A percentile compares a stretch with the other conserved stretches of the same genome.
Evolutionary conservation across 2,329 filamentous ascomycete genomes (phyloP).

Genomic region (Colletotrichum lindemuthianum): DNA sequence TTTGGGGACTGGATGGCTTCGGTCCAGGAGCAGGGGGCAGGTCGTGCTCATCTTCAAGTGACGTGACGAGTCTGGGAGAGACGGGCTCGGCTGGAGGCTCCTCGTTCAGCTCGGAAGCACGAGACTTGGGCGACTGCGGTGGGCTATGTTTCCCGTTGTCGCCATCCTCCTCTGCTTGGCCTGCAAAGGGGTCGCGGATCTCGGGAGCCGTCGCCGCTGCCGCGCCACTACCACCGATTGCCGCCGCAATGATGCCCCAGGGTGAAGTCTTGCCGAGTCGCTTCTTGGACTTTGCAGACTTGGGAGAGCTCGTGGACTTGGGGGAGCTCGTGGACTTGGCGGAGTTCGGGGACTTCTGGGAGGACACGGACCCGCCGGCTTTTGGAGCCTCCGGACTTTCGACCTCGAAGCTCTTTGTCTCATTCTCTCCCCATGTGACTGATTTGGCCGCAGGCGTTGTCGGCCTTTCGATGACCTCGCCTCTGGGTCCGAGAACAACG

Average conservation of each 20-base stretch:
- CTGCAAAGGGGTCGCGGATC: constrained; percentile 32
- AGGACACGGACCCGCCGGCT: constrained; percentile 43
- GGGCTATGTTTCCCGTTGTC: constrained; percentile 17
- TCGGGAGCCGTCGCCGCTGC: constrained; percentile 44
- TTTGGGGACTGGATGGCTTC: constrained; percentile 61
- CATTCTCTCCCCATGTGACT: constrained; percentile 73
- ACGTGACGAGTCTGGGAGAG: constrained; percentile 33
- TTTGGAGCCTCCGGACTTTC: constrained; percentile 63
- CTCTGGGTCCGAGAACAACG: constrained; percentile 51
- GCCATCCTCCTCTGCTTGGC: constrained; percentile 32
- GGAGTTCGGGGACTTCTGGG: constrained; percentile 31
- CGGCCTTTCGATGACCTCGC: constrained; percentile 54
- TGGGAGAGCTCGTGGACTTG: constrained; percentile 35
- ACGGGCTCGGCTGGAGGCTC: neutral
- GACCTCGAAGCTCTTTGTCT: constrained; percentile 71
- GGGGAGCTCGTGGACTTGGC: constrained; percentile 31
- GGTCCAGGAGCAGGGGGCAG: constrained; percentile 65
- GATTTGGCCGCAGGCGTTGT: constrained; percentile 62
- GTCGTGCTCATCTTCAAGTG: constrained; percentile 52
- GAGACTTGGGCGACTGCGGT: constrained; percentile 38
- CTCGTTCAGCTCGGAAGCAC: constrained; percentile 27
- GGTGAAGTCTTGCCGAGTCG: constrained; percentile 52
- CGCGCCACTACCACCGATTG: constrained; percentile 54
- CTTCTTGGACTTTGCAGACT: constrained; percentile 39
- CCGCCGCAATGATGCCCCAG: constrained; percentile 65